A percentile compares a stretch with the other conserved stretches of the same genome.
phyloP scores from a whole-genome alignment of 352 stramenopile genomes.

The Phytopythium helicoides region DNA sequence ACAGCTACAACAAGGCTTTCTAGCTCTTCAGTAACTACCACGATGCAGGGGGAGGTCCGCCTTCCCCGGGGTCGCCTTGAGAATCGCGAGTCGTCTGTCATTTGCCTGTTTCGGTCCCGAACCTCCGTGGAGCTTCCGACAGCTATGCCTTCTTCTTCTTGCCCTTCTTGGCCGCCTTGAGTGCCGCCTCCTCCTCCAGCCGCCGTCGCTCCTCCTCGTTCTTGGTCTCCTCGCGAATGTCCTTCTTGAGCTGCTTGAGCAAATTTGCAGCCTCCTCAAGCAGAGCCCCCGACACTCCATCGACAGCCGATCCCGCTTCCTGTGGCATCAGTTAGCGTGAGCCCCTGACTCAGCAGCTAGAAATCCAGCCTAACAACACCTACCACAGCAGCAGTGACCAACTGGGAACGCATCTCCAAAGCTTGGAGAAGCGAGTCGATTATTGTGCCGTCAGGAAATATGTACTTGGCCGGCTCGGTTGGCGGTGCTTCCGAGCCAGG shows the following conservation, averaged over 20 bases:
- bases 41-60: background rate
- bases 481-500: background rate
- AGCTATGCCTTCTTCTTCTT: constrained; percentile 75
- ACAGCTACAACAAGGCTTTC: background rate
- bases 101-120: constrained; percentile 23
- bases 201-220: constrained; percentile 72
- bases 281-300: constrained; percentile 47
- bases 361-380: constrained; percentile 3
- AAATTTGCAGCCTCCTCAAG: constrained; percentile 56
- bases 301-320: constrained; percentile 39
- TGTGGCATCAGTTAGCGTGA: too few species aligned
- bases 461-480: constrained; percentile 19
- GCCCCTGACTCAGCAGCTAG: too few species aligned
- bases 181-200: constrained; percentile 61
- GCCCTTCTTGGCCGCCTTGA: constrained; percentile 77
- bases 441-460: constrained; percentile 49
- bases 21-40: constrained; percentile 8
- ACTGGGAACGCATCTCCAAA: constrained; percentile 55
- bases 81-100: constrained; percentile 28
- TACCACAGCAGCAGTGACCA: constrained; percentile 52
- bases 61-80: constrained; percentile 11
- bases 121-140: constrained; percentile 1
- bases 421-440: constrained; percentile 62
- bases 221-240: constrained; percentile 75
- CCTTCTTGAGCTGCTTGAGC: constrained; percentile 82